Evolutionary conservation across 305 asterid genomes (phyloP).

Genomic region (Salvia sclarea): DNA sequence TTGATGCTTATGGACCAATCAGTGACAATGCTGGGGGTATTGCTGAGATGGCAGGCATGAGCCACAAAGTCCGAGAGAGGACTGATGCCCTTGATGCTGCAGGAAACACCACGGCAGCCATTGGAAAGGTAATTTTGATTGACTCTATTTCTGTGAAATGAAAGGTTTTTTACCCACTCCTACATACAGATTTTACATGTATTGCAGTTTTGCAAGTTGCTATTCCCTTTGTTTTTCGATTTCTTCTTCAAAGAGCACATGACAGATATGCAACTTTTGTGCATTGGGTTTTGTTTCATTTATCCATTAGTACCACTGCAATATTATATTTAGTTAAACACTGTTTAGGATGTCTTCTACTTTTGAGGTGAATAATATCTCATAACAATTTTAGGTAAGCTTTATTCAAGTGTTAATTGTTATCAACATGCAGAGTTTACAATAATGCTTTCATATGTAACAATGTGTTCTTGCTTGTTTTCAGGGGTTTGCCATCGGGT

Average conservation of each 20-base stretch:
- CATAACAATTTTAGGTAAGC: background rate
- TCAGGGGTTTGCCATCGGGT: conserved; percentile 88
- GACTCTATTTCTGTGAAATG: background rate
- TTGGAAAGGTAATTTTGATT: conserved; percentile 54
- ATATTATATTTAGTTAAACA: background rate
- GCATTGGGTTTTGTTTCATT: background rate
- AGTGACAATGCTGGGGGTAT: conserved; percentile 83
- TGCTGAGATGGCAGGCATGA: conserved; percentile 85
- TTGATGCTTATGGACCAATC: conserved; percentile 78
- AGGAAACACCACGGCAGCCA: conserved; percentile 79
- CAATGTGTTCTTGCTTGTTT: conserved; percentile 12
- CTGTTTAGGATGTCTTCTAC: background rate
- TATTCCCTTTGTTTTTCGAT: background rate
- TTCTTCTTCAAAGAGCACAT: background rate
- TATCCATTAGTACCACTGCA: background rate
- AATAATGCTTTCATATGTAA: background rate
- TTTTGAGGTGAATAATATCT: background rate
- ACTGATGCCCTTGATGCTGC: conserved; percentile 88
- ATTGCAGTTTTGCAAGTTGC: background rate
- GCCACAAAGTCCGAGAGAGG: conserved; percentile 68
- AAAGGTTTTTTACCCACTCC: background rate
- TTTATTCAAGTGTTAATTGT: background rate
- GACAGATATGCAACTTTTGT: background rate
- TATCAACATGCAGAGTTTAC: background rate
- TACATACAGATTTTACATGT: background rate